Conservation (phyloP, 805 yeast genomes). For the Ogataea minuta region DNA sequence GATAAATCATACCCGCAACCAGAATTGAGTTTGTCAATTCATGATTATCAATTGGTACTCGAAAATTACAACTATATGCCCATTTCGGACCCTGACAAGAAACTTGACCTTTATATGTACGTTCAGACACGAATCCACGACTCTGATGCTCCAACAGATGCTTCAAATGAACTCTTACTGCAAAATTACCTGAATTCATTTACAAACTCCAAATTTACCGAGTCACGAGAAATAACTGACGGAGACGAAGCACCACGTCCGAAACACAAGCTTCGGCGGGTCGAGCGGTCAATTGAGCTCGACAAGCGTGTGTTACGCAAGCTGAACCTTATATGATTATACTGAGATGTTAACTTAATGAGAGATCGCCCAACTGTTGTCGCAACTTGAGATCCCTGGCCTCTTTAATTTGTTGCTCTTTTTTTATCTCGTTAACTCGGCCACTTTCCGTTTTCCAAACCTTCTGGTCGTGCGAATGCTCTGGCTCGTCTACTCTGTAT, state of each 20-base stretch:
- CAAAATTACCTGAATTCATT: constrained; percentile 12
- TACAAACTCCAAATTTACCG: constrained; percentile 15
- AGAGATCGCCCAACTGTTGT: constrained; percentile 23
- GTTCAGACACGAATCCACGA: constrained; percentile 16
- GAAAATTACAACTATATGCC: constrained; percentile 15
- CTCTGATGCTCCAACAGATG: constrained; percentile 3
- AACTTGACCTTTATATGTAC: constrained; percentile 19
- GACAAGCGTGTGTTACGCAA: constrained; percentile 3
- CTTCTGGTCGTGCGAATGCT: constrained; percentile 8
- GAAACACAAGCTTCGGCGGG: constrained; percentile 8
- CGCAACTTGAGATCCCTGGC: constrained; percentile 28
- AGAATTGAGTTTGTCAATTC: not conserved
- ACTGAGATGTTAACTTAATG: constrained; percentile 5
- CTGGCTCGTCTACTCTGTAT: constrained; percentile 15
- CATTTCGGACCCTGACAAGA: constrained; percentile 6
- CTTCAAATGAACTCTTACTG: constrained; percentile 7
- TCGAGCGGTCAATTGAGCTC: constrained; percentile 10
- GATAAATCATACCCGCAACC: not conserved
- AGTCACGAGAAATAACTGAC: not conserved
- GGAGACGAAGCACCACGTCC: not conserved
- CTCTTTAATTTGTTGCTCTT: constrained; percentile 24
- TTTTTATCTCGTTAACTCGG: constrained; percentile 21
- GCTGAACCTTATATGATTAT: not conserved
- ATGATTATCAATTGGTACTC: constrained; percentile 16
- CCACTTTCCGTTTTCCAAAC: constrained; percentile 21